These are phyloP conservation scores for Populus trichocarpa DNA, from an alignment of 441 rosid species.

Conservation along the genomic window DNA sequence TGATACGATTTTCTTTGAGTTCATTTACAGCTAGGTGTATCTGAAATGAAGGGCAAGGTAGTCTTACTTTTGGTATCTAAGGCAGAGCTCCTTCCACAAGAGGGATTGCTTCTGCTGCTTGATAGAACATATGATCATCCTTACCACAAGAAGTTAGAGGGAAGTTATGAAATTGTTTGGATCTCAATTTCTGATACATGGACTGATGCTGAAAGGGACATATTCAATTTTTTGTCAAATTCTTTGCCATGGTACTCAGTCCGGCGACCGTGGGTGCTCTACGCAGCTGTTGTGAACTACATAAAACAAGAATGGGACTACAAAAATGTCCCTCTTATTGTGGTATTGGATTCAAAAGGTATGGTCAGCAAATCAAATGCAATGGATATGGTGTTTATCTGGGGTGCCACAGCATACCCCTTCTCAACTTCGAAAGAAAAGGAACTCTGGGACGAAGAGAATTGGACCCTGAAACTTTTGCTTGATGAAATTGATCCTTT, in stretches of 20 bases:
- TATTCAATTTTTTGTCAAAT: conserved; percentile 40
- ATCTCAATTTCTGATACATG: conserved; percentile 44
- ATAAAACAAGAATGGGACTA: conserved; percentile 56
- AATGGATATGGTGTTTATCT: conserved; percentile 61
- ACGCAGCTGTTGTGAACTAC: conserved; percentile 41
- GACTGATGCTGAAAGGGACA: conserved; percentile 47
- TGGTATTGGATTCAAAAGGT: conserved; percentile 61
- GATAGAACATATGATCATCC: conserved; percentile 58
- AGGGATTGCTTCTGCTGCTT: conserved; percentile 49
- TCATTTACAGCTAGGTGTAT: conserved; percentile 46
- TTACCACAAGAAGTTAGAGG: conserved; percentile 29
- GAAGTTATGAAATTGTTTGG: conserved; percentile 59
- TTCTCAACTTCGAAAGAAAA: conserved; percentile 60
- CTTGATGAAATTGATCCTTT: conserved; percentile 51
- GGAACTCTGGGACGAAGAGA: conserved; percentile 63
- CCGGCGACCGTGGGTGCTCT: conserved; percentile 47
- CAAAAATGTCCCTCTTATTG: conserved; percentile 45
- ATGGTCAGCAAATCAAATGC: conserved; percentile 53
- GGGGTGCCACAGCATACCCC: conserved; percentile 77
- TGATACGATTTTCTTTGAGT: conserved; percentile 15
- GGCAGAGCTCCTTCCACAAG: conserved; percentile 49
- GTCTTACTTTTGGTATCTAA: conserved; percentile 59
- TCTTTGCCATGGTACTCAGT: conserved; percentile 68
- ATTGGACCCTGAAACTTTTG: conserved; percentile 51
- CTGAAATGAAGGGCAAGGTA: conserved; percentile 58